Evolutionary conservation across 768 basidiomycete species (phyloP), one percentile per base, ranked within the genome.

Genomic region (Lentinula guzmanii): DNA sequence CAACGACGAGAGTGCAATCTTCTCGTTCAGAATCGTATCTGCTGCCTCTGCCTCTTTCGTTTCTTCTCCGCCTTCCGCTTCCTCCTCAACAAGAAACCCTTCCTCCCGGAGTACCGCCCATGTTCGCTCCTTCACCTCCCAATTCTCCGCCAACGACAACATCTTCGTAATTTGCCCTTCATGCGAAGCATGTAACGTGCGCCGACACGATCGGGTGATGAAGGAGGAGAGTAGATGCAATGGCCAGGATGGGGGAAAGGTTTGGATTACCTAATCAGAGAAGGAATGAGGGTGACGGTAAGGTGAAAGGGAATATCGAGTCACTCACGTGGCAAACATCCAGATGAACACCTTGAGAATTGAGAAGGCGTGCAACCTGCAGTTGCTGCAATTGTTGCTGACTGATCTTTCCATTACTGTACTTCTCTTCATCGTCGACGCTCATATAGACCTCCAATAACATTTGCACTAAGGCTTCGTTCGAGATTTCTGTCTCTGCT

Each of bases 401-500:
- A 85, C 45, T 86, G 83, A 18, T 82, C 81, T 2, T 82, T 72
- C 34, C 79, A 81, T 1, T 74, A 70, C 28, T 61, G 82, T 91
- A 61, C 39, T 52, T 31, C 31, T 54, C 34, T 28, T 43, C n/a
- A 10, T 60, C 35, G 53, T n/a, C 83, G 60, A 86, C 85, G 39
- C 76, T 77, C 87, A 93, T 89, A 71, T 95, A 94, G 6, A 95
- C 89, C 69, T 90, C 86, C 61, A 96, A 68, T 33, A 96, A 72
- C 34, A 86, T 81, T 75, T 81, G 85, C 64, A 95, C 71, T 65
- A 95, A 72, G 28, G 81, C 79, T 57, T 76, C 81, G 68, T 82
- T 86, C 63, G 80, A 67, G 8, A 76, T 75, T 4, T 81, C 79
- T 41, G 82, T 79, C 5, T 81, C 79, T 13, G 74, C 72, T 9